Evolutionary conservation across 257 asterid species (phyloP).

Genomic region (Paraleonurus japonicus): DNA sequence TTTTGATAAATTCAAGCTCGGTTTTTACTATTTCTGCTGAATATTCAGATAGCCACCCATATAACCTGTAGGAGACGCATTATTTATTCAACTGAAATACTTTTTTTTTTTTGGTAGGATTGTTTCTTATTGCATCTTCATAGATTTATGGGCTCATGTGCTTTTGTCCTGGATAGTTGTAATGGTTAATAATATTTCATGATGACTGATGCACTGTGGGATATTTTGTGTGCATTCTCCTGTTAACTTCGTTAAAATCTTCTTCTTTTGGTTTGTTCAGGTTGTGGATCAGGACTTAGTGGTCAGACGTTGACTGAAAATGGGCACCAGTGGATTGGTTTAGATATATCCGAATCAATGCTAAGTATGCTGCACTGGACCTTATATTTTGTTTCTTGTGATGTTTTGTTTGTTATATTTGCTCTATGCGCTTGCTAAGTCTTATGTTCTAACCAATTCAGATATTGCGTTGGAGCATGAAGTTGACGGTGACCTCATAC

Average conservation of each 20-base stretch:
- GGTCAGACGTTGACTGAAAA: slow-evolving; percentile 86
- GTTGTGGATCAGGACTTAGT: slow-evolving; percentile 98
- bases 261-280: slow-evolving; percentile 34
- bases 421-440: slow-evolving; percentile 7
- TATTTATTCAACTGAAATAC: background rate
- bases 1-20: background rate
- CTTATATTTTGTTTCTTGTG: background rate
- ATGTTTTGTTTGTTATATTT: slow-evolving; percentile 12
- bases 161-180: background rate
- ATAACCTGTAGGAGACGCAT: background rate
- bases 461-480: slow-evolving; percentile 91
- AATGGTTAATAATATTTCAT: background rate
- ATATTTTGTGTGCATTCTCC: background rate
- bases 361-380: slow-evolving; percentile 46
- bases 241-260: background rate
- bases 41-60: background rate
- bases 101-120: background rate
- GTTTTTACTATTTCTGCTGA: background rate
- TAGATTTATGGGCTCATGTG: background rate
- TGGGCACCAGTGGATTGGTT: slow-evolving; percentile 96
- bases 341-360: slow-evolving; percentile 92
- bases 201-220: background rate
- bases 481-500: slow-evolving; percentile 87
- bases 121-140: background rate
- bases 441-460: slow-evolving; percentile 26